These are phyloP conservation scores for Serendipita vermifera DNA, from an alignment of 768 basidiomycete species.

Conservation along the genomic window DNA sequence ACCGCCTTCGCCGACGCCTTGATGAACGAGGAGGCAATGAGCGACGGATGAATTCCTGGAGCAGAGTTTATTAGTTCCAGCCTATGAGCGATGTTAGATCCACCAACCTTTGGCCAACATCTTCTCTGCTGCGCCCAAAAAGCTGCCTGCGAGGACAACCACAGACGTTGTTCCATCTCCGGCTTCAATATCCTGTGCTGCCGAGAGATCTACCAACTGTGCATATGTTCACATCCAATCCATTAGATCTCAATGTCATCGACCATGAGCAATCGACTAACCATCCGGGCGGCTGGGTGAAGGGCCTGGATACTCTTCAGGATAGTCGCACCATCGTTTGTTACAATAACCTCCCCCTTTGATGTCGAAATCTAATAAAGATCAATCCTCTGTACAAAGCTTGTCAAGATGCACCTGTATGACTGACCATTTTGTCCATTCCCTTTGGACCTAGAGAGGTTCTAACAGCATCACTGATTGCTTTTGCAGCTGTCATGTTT, in stretches of 20 bases:
- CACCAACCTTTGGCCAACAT: conserved; percentile 71
- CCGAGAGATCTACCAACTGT: conserved; percentile 92
- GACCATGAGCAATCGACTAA: not conserved
- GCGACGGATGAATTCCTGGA: conserved; percentile 78
- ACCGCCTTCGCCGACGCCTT: conserved; percentile 87
- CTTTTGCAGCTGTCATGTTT: conserved; percentile 97
- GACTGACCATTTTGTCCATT: conserved; percentile 96
- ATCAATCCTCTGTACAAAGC: not conserved
- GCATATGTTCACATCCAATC: too few species aligned
- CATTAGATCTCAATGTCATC: conserved; percentile 12
- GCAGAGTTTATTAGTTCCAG: not conserved
- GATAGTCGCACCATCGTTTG: conserved; percentile 98
- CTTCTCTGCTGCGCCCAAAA: conserved; percentile 91
- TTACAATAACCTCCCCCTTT: conserved; percentile 93
- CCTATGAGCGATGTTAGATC: not conserved
- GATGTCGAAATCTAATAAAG: conserved; percentile 74
- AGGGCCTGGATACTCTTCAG: conserved; percentile 89
- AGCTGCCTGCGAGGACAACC: conserved; percentile 87
- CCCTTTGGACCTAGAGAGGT: conserved; percentile 94
- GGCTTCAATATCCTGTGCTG: conserved; percentile 96
- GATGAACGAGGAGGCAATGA: conserved; percentile 91
- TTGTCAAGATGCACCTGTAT: not conserved
- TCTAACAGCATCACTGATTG: conserved; percentile 93
- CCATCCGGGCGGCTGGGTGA: conserved; percentile 99
- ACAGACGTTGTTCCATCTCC: conserved; percentile 98